phyloP scores from a whole-genome alignment of 768 basidiomycete genomes.

The Lentinula edodes region DNA sequence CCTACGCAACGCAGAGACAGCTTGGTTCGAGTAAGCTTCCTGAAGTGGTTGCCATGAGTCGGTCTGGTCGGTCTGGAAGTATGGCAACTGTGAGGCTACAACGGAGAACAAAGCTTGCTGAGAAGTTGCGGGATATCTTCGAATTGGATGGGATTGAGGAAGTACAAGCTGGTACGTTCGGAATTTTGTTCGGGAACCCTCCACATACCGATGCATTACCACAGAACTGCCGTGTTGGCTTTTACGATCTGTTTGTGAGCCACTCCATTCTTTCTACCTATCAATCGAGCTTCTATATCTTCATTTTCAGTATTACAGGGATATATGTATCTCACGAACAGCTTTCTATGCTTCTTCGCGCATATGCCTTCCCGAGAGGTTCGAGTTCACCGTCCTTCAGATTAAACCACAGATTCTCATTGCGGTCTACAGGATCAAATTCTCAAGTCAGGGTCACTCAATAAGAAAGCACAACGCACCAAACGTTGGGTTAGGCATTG shows the following conservation, averaged over 20 bases:
- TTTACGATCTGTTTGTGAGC: slow-evolving; percentile 82
- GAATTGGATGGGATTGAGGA: slow-evolving; percentile 76
- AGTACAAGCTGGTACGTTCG: slow-evolving; percentile 56
- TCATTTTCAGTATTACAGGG: slow-evolving; percentile 72
- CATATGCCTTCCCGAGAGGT: slow-evolving; percentile 91
- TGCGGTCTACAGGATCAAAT: slow-evolving; percentile 65
- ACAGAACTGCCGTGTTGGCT: slow-evolving; percentile 91
- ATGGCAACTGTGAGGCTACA: slow-evolving; percentile 68
- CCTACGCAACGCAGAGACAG: slow-evolving; percentile 1
- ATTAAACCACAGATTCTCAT: neutral
- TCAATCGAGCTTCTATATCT: neutral
- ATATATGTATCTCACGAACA: slow-evolving; percentile 94
- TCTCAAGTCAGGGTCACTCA: slow-evolving; percentile 85
- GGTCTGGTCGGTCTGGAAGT: slow-evolving; percentile 37
- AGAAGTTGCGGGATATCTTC: slow-evolving; percentile 87
- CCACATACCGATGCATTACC: slow-evolving; percentile 19
- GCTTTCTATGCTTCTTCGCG: slow-evolving; percentile 94
- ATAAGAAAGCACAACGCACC: slow-evolving; percentile 83
- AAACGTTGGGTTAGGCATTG: slow-evolving; percentile 94
- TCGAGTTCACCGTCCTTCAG: slow-evolving; percentile 9
- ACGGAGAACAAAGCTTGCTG: slow-evolving; percentile 69
- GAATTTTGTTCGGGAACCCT: slow-evolving; percentile 17
- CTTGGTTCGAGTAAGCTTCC: neutral
- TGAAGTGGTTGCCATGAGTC: slow-evolving; percentile 13
- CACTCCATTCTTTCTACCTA: neutral